These are phyloP conservation scores for Dissophora ornata DNA, from an alignment of 192 early-diverging fungal species.

Conservation along the genomic window DNA sequence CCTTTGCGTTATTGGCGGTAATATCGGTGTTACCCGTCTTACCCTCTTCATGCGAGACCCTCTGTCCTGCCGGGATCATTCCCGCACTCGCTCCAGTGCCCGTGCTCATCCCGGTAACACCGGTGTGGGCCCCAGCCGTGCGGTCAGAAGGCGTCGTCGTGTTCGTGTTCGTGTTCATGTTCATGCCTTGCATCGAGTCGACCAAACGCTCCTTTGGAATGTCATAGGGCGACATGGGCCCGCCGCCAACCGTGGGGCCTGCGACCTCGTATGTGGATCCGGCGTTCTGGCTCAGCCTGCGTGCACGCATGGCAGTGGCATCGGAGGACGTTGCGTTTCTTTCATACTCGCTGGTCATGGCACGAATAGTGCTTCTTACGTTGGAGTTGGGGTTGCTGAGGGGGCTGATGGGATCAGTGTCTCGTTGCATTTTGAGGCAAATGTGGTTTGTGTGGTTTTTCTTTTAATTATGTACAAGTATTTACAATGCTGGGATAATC, in stretches of 20 bases:
- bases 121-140: too few relatives aligned
- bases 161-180: background rate
- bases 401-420: background rate
- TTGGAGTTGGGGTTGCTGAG: background rate
- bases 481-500: too few relatives aligned
- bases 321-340: slow-evolving; percentile 9
- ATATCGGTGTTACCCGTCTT: background rate
- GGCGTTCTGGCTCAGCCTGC: background rate
- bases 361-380: too few relatives aligned
- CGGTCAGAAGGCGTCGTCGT: too few relatives aligned
- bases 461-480: too few relatives aligned
- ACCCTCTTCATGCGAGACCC: too few relatives aligned
- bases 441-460: too few relatives aligned
- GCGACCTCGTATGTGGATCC: slow-evolving; percentile 13
- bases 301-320: slow-evolving; percentile 12
- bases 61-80: too few relatives aligned
- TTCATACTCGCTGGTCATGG: too few relatives aligned
- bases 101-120: too few relatives aligned
- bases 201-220: background rate
- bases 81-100: too few relatives aligned
- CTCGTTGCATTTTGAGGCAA: too few relatives aligned
- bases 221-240: background rate
- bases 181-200: background rate
- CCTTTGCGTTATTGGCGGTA: background rate
- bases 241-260: slow-evolving; percentile 26